A percentile compares a stretch with the other conserved stretches of the same genome.
Conservation (phyloP, 1,284 basidiomycete species). For the Agroathelia rolfsii region DNA sequence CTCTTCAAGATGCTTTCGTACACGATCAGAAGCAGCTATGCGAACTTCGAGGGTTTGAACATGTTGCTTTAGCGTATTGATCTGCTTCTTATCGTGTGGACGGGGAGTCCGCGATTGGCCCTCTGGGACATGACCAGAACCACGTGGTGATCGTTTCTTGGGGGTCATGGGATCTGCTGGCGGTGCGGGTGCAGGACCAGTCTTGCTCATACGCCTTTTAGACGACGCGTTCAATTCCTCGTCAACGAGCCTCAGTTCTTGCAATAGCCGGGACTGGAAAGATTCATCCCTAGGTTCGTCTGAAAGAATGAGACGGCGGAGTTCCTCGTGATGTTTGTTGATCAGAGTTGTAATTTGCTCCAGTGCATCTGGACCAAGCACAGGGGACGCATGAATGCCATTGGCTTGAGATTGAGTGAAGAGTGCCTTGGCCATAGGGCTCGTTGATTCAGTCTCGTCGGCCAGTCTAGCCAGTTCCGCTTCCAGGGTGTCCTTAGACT, state of each 20-base stretch:
- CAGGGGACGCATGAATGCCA: no score
- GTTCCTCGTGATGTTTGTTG: constrained; percentile 60
- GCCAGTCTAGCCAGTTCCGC: constrained; percentile 59
- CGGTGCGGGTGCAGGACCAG: no score
- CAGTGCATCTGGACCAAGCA: no score
- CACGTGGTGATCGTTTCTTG: constrained; percentile 23
- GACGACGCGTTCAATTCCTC: constrained; percentile 52
- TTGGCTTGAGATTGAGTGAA: no score
- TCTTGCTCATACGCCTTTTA: no score
- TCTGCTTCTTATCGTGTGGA: constrained; percentile 35
- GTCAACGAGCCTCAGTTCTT: constrained; percentile 58
- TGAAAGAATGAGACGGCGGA: constrained; percentile 53
- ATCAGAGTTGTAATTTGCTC: constrained; percentile 56
- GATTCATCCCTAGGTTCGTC: constrained; percentile 48
- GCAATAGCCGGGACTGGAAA: constrained; percentile 57
- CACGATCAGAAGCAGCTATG: constrained; percentile 58
- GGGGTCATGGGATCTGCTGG: constrained; percentile 17
- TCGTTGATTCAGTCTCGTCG: constrained; percentile 46
- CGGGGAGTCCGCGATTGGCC: constrained; percentile 32
- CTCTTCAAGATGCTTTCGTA: constrained; percentile 55
- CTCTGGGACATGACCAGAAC: constrained; percentile 36
- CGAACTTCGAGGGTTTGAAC: constrained; percentile 58
- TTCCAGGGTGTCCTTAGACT: constrained; percentile 61
- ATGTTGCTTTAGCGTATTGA: constrained; percentile 51
- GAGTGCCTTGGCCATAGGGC: constrained; percentile 47